Evolutionary conservation across 2,329 filamentous ascomycete genomes (phyloP).

Genomic region (Fusarium staphyleae): DNA sequence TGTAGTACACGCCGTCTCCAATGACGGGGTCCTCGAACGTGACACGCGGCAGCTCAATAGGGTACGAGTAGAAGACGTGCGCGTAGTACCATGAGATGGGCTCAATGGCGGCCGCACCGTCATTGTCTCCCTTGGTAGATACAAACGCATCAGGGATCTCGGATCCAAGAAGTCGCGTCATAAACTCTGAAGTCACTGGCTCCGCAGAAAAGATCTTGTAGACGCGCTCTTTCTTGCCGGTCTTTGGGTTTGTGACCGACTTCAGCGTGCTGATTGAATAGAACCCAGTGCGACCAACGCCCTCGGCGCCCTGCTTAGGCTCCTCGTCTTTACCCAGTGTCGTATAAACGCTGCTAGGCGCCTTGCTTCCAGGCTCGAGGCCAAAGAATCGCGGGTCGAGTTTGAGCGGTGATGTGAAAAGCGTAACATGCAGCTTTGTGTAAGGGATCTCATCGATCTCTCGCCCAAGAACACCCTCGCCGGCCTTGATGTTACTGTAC

Average conservation of each 20-base stretch:
- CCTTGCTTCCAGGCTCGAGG: slow-evolving; percentile 60
- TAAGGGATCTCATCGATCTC: slow-evolving; percentile 84
- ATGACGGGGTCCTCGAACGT: slow-evolving; percentile 85
- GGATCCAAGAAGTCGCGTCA: slow-evolving; percentile 60
- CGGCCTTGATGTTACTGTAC: slow-evolving; percentile 72
- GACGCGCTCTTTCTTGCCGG: slow-evolving; percentile 60
- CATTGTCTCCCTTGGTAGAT: slow-evolving; percentile 40
- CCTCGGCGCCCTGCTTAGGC: slow-evolving; percentile 57
- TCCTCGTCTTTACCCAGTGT: slow-evolving; percentile 72
- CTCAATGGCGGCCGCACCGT: slow-evolving; percentile 47
- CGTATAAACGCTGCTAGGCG: slow-evolving; percentile 81
- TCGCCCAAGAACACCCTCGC: slow-evolving; percentile 71
- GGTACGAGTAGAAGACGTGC: slow-evolving; percentile 84
- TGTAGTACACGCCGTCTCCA: slow-evolving; percentile 72
- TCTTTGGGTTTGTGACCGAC: slow-evolving; percentile 66
- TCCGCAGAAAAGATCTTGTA: slow-evolving; percentile 72
- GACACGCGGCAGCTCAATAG: slow-evolving; percentile 80
- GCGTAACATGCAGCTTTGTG: slow-evolving; percentile 84
- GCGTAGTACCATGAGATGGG: slow-evolving; percentile 79
- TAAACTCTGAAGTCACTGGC: slow-evolving; percentile 59
- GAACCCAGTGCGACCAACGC: slow-evolving; percentile 78
- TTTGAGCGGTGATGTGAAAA: slow-evolving; percentile 80
- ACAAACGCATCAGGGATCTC: slow-evolving; percentile 54
- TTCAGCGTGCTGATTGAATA: slow-evolving; percentile 83
- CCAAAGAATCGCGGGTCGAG: slow-evolving; percentile 78